These are phyloP conservation scores for Madurella fahalii DNA, from an alignment of 2,329 filamentous ascomycete species.

Conservation along the genomic window DNA sequence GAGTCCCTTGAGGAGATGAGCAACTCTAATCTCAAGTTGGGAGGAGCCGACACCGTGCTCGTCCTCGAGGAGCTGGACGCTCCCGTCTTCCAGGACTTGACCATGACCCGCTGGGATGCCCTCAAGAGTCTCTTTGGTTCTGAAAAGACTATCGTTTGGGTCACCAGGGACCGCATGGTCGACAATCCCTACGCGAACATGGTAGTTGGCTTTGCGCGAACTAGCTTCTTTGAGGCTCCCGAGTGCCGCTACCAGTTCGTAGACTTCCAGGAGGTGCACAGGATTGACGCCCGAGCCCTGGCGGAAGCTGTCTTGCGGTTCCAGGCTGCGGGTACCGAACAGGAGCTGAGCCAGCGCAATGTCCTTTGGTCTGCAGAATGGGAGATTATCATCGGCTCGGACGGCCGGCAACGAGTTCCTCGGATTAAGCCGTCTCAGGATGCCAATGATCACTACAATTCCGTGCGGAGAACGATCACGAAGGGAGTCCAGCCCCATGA, in stretches of 20 bases:
- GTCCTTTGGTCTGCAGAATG: background rate
- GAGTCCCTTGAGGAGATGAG: background rate
- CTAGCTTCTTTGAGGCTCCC: conserved; percentile 16
- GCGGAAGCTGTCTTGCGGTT: conserved; percentile 17
- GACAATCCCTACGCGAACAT: conserved; percentile 25
- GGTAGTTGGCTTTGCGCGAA: conserved; percentile 24
- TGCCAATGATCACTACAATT: too few relatives aligned
- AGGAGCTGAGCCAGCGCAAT: too few relatives aligned
- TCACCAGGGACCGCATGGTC: conserved; percentile 3
- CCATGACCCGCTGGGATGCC: background rate
- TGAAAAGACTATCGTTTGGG: background rate
- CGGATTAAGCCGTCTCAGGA: too few relatives aligned
- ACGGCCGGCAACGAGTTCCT: too few relatives aligned
- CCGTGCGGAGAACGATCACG: too few relatives aligned
- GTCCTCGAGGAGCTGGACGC: conserved; percentile 1
- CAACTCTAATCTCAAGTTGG: too few relatives aligned
- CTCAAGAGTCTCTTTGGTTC: background rate
- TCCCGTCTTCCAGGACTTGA: conserved; percentile 2
- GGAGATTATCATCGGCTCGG: too few relatives aligned
- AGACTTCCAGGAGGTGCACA: conserved; percentile 18
- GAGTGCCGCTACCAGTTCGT: conserved; percentile 23
- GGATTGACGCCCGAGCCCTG: conserved; percentile 12
- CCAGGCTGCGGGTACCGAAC: too few relatives aligned
- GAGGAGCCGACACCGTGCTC: background rate
- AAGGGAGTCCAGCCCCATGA: too few relatives aligned